Conservation (phyloP, 495 filamentous ascomycete genomes). For the Neohortaea acidophila region DNA sequence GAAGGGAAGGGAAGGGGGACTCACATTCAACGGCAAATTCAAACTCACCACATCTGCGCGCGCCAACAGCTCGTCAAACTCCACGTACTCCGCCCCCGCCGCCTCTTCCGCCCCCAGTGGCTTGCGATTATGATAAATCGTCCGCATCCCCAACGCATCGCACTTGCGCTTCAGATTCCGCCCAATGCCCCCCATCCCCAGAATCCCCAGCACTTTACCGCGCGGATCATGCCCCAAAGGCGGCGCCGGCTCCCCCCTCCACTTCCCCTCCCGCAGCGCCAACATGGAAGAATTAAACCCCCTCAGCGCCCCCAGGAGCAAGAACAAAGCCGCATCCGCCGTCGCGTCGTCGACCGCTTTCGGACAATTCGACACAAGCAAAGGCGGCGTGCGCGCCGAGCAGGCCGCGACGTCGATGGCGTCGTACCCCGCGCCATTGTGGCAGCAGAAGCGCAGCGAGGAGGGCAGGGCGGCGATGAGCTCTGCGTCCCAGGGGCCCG, state of each 20-base stretch:
- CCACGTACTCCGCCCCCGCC: conserved; percentile 48
- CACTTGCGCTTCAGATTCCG: conserved; percentile 55
- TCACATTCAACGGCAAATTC: conserved; percentile 62
- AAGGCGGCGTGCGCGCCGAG: conserved; percentile 37
- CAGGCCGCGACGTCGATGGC: conserved; percentile 63
- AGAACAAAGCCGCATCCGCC: conserved; percentile 61
- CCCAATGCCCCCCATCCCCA: conserved; percentile 39
- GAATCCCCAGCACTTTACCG: conserved; percentile 50
- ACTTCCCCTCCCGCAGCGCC: conserved; percentile 44
- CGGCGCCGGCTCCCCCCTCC: conserved; percentile 34
- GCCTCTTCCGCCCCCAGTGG: conserved; percentile 39
- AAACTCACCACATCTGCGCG: conserved; percentile 60
- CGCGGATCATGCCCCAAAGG: conserved; percentile 46
- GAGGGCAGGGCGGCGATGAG: conserved; percentile 44
- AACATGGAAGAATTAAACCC: conserved; percentile 51
- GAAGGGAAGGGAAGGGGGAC: conserved; percentile 16
- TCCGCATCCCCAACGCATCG: conserved; percentile 44
- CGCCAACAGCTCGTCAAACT: conserved; percentile 49
- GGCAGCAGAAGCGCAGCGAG: conserved; percentile 61
- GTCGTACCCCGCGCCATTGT: conserved; percentile 77
- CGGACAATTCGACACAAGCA: conserved; percentile 69
- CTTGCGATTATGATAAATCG: conserved; percentile 53
- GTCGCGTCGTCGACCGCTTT: conserved; percentile 68
- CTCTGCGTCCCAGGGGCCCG: conserved; percentile 39
- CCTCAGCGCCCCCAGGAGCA: conserved; percentile 62